Conservation (phyloP, 2,329 filamentous ascomycete species). For the Xylariales sp. region DNA sequence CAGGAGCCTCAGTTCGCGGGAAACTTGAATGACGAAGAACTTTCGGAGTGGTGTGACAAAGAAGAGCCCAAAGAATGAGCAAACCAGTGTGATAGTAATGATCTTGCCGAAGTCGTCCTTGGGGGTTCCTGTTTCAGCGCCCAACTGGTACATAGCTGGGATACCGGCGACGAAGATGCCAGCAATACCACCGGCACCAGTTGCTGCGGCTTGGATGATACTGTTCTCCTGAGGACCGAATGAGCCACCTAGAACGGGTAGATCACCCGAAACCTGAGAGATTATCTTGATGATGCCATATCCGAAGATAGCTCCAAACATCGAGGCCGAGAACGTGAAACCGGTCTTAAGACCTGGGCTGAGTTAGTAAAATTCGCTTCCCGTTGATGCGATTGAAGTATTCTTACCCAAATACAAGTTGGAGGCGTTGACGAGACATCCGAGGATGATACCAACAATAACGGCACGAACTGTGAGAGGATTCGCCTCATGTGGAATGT, state of each 20-base stretch:
- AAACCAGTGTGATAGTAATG: constrained; percentile 41
- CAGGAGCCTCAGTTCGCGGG: constrained; percentile 46
- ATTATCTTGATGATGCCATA: constrained; percentile 42
- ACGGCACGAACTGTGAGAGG: constrained; percentile 33
- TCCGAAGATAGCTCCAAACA: constrained; percentile 36
- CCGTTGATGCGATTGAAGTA: neutral
- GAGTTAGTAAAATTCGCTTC: neutral
- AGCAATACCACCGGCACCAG: constrained; percentile 40
- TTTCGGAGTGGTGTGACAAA: constrained; percentile 48
- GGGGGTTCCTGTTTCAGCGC: constrained; percentile 33
- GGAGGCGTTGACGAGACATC: constrained; percentile 43
- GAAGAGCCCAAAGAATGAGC: constrained; percentile 50
- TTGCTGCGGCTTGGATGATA: constrained; percentile 43
- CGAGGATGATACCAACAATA: constrained; percentile 38
- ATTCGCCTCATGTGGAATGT: neutral
- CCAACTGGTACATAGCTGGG: constrained; percentile 41
- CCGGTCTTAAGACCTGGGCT: constrained; percentile 21
- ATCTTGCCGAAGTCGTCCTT: constrained; percentile 33
- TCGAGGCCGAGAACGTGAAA: constrained; percentile 23
- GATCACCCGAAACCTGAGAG: constrained; percentile 32
- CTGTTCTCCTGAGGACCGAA: constrained; percentile 47
- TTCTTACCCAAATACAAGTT: constrained; percentile 38
- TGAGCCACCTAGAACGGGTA: constrained; percentile 33
- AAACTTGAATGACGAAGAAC: constrained; percentile 44
- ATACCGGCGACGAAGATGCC: constrained; percentile 42